Evolutionary conservation across 306 rosid genomes (phyloP).

Genomic region (Dicorynia guianensis): DNA sequence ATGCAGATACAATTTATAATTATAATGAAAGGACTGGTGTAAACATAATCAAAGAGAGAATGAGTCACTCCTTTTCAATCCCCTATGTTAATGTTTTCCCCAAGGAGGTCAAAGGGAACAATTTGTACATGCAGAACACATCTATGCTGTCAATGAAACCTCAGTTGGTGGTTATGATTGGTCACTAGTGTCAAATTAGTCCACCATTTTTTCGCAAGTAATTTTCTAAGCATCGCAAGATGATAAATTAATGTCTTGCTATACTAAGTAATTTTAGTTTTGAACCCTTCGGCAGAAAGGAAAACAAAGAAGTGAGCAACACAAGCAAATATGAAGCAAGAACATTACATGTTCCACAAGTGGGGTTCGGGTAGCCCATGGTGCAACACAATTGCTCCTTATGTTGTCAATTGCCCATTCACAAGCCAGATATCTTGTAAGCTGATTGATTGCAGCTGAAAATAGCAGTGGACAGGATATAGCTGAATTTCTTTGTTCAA

Average conservation of each 20-base stretch:
- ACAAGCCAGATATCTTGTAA: constrained; percentile 60
- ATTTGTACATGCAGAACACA: no score
- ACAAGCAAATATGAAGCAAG: background rate
- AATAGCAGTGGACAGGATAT: background rate
- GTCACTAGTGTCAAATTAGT: no score
- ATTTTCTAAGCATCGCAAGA: no score
- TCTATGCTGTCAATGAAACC: no score
- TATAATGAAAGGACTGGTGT: no score
- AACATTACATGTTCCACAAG: constrained; percentile 48
- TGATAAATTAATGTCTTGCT: background rate
- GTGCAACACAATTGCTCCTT: constrained; percentile 63
- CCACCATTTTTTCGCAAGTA: no score
- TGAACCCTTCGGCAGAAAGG: background rate
- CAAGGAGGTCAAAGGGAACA: no score
- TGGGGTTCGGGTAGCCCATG: constrained; percentile 59
- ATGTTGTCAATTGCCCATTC: constrained; percentile 72
- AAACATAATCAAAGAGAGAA: no score
- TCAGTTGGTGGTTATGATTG: no score
- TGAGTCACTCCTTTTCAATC: no score
- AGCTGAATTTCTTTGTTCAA: background rate
- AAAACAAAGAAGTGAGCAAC: background rate
- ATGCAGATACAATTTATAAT: no score
- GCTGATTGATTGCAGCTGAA: constrained; percentile 72
- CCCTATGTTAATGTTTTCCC: no score
- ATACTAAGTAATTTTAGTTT: background rate